phyloP scores from a whole-genome alignment of 2,329 filamentous ascomycete species.

The Microdochium trichocladiopsis region DNA sequence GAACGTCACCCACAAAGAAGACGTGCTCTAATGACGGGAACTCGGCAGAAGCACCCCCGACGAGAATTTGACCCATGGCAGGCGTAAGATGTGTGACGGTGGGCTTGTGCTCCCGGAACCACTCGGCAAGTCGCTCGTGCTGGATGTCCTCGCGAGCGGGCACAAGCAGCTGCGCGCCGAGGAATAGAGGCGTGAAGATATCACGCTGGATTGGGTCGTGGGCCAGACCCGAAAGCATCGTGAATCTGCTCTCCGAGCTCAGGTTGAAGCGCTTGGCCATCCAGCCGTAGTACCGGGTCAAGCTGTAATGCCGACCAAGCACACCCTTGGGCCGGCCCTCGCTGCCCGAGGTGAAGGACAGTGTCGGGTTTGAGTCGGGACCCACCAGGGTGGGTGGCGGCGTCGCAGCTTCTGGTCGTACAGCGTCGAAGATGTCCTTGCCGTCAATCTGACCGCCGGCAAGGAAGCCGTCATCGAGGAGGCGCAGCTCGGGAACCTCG shows the following conservation, averaged over 20 bases:
- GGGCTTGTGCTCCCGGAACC: constrained; percentile 70
- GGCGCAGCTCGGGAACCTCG: constrained; percentile 64
- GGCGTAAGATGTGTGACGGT: constrained; percentile 88
- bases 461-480: constrained; percentile 65
- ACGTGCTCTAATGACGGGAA: constrained; percentile 72
- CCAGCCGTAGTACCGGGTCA: constrained; percentile 87
- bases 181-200: constrained; percentile 85
- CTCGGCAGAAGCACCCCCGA: constrained; percentile 71
- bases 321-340: constrained; percentile 85
- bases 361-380: constrained; percentile 73
- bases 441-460: constrained; percentile 61
- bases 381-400: constrained; percentile 72
- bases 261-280: constrained; percentile 81
- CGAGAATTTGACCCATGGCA: constrained; percentile 91
- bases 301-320: constrained; percentile 74
- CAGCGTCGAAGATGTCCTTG: constrained; percentile 57
- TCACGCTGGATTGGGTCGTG: constrained; percentile 66
- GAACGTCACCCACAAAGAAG: constrained; percentile 87
- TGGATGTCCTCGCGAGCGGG: constrained; percentile 78
- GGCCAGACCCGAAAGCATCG: constrained; percentile 78
- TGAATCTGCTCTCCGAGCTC: constrained; percentile 66
- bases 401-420: constrained; percentile 41
- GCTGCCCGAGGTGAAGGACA: constrained; percentile 67
- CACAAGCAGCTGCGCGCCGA: constrained; percentile 73
- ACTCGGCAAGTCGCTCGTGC: constrained; percentile 80